Evolutionary conservation across 441 rosid species (phyloP).

Genomic region (Erysimum cheiri): DNA sequence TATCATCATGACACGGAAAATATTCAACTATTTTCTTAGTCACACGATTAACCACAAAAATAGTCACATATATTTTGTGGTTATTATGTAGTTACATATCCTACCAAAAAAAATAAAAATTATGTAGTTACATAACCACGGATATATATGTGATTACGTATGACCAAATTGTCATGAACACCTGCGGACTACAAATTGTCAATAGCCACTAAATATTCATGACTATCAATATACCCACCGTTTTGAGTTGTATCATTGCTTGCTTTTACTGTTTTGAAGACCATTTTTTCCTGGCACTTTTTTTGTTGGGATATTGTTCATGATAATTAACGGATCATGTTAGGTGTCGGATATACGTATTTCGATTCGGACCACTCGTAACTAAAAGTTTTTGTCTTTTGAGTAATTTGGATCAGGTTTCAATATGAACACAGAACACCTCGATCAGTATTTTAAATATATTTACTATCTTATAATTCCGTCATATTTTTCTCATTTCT

Average conservation of each 20-base stretch:
- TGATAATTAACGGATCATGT: background rate
- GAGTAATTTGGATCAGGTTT: background rate
- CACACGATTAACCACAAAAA: background rate
- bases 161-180: background rate
- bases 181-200: background rate
- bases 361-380: background rate
- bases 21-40: background rate
- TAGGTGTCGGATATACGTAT: background rate
- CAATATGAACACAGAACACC: background rate
- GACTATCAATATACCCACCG: no score
- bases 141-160: background rate
- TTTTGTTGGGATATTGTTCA: background rate
- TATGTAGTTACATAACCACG: no score
- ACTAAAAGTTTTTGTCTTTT: background rate
- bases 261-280: slow-evolving; percentile 5
- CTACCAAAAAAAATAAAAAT: no score
- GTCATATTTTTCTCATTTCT: background rate
- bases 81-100: no score
- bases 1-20: background rate
- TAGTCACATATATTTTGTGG: background rate
- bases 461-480: background rate
- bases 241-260: background rate
- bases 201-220: background rate
- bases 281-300: no score
- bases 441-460: background rate